Base-by-base conservation (phyloP, 2,329 filamentous ascomycete genomes). In the Colletotrichum chlorophyti region DNA sequence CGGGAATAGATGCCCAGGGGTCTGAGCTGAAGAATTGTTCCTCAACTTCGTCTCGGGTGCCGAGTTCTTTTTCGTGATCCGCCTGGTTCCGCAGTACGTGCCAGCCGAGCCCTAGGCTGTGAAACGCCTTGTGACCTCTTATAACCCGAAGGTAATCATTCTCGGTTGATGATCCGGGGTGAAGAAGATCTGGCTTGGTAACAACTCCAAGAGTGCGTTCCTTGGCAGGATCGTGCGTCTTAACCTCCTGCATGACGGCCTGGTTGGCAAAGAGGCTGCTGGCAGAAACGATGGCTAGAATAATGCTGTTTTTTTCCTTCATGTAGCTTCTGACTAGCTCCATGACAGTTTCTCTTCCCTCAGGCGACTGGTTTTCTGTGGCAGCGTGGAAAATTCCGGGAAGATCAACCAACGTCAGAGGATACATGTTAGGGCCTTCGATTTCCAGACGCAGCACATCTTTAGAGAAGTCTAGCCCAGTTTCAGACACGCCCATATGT, bases 201-300 rank as follows among this genome's bases (percentile, higher is more conserved):
- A 87, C 78, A 53, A 87, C 78, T 0, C 83, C 81, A 0, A 87
- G 68, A 0, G 83, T 87, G 2, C 83, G 77, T 2, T 69, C 61
- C 12, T 74, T 72, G 1, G 72, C 63, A 1, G 71, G 70, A 60
- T 86, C 82, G 26, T 79, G 65, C 12, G 71, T 64, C 15, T 73
- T 70, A 3, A 75, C 77, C 11, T 77, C 71, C 0, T 76, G 69
- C 0, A 85, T 68, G 5, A 88, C 77, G 5, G 70, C 70, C 52
- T 89, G 85, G 35, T 79, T 79, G 10, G 79, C 78, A 26, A 79
- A 75, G 37, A 85, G 77, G 12, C 73, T 72, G 31, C 74, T 79
- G 1, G 82, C 82, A 0, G 78, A 74, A 1, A 86, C 69, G 0
- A 86, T 75, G 0, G 83, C 80, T 0, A 88, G 70, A 2, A 88